These are phyloP conservation scores for Colletotrichum destructivum DNA, from an alignment of 2,329 filamentous ascomycete genomes.

Conservation along the genomic window DNA sequence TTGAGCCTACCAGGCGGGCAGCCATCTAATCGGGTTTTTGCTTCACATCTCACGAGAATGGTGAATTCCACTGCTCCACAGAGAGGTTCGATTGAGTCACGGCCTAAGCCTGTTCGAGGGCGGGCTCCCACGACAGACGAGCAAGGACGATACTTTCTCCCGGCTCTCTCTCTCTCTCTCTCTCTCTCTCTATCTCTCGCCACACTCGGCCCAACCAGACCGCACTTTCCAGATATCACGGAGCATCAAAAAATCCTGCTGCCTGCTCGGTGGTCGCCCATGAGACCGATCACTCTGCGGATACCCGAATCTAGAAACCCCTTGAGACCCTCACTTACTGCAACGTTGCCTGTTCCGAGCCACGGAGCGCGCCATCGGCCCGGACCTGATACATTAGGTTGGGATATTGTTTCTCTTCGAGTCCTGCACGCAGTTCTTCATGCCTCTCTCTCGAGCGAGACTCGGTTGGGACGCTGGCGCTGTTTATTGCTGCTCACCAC, in stretches of 20 bases:
- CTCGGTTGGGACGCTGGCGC: no score
- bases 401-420: neutral
- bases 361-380: neutral
- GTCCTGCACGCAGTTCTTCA: neutral
- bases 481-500: neutral
- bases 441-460: neutral
- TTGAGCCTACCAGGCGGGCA: neutral
- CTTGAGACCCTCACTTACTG: neutral
- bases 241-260: constrained; percentile 27
- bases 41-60: neutral
- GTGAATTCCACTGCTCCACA: neutral
- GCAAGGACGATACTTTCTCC: neutral
- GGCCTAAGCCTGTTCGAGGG: no score
- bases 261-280: constrained; percentile 20
- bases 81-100: no score
- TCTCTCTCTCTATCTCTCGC: neutral
- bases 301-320: constrained; percentile 17
- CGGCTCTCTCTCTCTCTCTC: no score
- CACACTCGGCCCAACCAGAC: neutral
- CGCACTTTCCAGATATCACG: neutral
- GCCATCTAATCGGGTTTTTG: no score
- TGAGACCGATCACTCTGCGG: neutral
- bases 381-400: neutral
- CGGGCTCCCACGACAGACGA: neutral
- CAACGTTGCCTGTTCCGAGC: neutral